A percentile compares a stretch with the other conserved stretches of the same genome.
phyloP scores from a whole-genome alignment of 2,329 filamentous ascomycete genomes.

The Corniculantispora saksenae region DNA sequence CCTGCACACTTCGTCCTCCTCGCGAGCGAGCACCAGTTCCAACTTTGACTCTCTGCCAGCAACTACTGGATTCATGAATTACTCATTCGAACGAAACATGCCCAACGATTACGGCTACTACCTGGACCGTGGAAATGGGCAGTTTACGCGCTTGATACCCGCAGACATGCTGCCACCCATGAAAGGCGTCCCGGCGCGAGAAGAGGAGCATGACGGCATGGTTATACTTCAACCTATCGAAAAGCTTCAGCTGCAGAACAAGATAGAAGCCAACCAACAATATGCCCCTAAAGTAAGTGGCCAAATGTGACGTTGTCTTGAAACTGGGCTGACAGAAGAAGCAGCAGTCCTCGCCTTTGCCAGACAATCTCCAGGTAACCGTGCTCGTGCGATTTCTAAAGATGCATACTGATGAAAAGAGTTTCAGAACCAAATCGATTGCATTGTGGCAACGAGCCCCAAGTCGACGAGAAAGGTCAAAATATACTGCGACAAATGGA shows the following conservation, averaged over 20 bases:
- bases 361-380: constrained; percentile 10
- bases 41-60: constrained; percentile 1
- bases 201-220: constrained; percentile 44
- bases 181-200: constrained; percentile 43
- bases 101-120: constrained; percentile 48
- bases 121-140: constrained; percentile 54
- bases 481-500: constrained; percentile 86
- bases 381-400: background rate
- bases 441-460: constrained; percentile 34
- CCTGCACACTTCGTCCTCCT: constrained; percentile 5
- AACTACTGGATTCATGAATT: background rate
- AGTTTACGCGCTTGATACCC: constrained; percentile 55
- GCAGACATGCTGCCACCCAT: constrained; percentile 53
- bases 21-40: constrained; percentile 8
- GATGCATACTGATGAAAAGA: constrained; percentile 19
- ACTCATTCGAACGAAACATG: background rate
- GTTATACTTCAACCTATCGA: constrained; percentile 47
- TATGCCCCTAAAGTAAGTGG: constrained; percentile 43
- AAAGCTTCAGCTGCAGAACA: constrained; percentile 39
- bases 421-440: constrained; percentile 36
- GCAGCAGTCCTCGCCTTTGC: constrained; percentile 1
- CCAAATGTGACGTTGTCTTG: background rate
- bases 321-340: background rate
- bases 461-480: constrained; percentile 56
- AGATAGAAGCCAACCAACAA: constrained; percentile 38